Evolutionary conservation across 257 asterid species (phyloP).

Genomic region (Eustoma russellianum): DNA sequence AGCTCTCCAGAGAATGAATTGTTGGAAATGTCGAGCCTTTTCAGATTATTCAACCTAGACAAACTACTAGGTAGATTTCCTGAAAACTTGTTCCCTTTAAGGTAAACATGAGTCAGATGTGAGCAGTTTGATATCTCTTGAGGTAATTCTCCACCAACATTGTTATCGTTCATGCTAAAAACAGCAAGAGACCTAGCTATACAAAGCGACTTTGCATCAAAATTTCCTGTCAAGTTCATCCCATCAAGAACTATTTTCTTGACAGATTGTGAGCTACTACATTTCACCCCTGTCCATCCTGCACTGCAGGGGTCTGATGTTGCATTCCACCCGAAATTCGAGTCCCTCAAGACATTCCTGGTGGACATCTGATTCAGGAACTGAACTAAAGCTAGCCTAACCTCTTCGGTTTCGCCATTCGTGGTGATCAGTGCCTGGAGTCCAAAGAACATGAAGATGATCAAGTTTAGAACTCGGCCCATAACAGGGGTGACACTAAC

Average conservation of each 20-base stretch:
- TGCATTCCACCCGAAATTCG: slow-evolving; percentile 52
- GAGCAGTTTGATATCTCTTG: slow-evolving; percentile 48
- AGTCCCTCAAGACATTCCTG: slow-evolving; percentile 16
- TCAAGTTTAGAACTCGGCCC: neutral
- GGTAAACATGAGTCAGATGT: slow-evolving; percentile 44
- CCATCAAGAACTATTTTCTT: slow-evolving; percentile 42
- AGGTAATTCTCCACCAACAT: slow-evolving; percentile 31
- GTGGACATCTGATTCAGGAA: slow-evolving; percentile 44
- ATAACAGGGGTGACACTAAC: neutral
- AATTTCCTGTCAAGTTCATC: slow-evolving; percentile 35
- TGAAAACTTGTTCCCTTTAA: slow-evolving; percentile 34
- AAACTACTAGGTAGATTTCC: slow-evolving; percentile 45
- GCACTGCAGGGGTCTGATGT: slow-evolving; percentile 59
- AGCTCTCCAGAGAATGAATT: slow-evolving; percentile 51
- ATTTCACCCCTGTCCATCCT: slow-evolving; percentile 56
- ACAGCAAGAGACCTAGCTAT: slow-evolving; percentile 28
- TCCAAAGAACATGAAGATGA: slow-evolving; percentile 4
- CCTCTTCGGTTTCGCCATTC: slow-evolving; percentile 39
- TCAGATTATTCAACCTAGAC: slow-evolving; percentile 35
- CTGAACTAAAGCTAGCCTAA: slow-evolving; percentile 31
- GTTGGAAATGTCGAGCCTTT: slow-evolving; percentile 35
- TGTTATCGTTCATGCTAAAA: slow-evolving; percentile 46
- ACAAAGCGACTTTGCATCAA: slow-evolving; percentile 49
- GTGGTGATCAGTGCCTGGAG: slow-evolving; percentile 16
- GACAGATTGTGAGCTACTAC: slow-evolving; percentile 24